Evolutionary conservation across 78 protist species (phyloP).

Genomic region (Diacronema lutheri): DNA sequence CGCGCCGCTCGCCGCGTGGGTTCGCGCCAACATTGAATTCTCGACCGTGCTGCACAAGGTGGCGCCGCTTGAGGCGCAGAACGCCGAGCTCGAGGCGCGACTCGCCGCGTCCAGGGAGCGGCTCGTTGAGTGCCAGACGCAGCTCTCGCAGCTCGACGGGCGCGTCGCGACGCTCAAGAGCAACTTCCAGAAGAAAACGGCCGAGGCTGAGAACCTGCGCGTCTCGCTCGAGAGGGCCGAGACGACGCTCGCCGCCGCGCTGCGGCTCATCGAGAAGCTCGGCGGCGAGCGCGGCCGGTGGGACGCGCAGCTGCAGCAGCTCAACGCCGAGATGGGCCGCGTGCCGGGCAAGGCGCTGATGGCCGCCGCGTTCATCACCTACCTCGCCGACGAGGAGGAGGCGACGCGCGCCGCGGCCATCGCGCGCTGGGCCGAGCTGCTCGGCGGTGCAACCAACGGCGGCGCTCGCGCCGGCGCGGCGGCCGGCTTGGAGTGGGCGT

Average conservation of each 20-base stretch:
- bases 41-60: conserved; percentile 40
- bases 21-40: conserved; percentile 69
- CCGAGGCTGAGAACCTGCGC: conserved; percentile 60
- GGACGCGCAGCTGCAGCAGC: conserved; percentile 12
- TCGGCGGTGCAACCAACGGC: background rate
- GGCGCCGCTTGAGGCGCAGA: background rate
- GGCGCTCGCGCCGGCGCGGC: too few species aligned
- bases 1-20: conserved; percentile 86
- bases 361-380: conserved; percentile 61
- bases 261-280: conserved; percentile 64
- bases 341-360: conserved; percentile 41
- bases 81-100: conserved; percentile 37
- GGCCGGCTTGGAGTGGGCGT: too few species aligned
- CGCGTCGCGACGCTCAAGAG: conserved; percentile 51
- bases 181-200: conserved; percentile 43
- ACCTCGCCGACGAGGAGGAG: conserved; percentile 56
- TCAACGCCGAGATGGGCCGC: background rate
- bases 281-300: conserved; percentile 74
- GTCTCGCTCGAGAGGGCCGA: conserved; percentile 40
- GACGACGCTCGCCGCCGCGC: conserved; percentile 46
- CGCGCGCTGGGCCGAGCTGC: conserved; percentile 7
- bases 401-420: conserved; percentile 29
- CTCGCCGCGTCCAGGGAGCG: conserved; percentile 4
- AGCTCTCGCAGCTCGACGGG: conserved; percentile 46
- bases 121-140: conserved; percentile 27